Conservation (phyloP, 176 grass and related monocot species). For the Cymbopogon citratus region DNA sequence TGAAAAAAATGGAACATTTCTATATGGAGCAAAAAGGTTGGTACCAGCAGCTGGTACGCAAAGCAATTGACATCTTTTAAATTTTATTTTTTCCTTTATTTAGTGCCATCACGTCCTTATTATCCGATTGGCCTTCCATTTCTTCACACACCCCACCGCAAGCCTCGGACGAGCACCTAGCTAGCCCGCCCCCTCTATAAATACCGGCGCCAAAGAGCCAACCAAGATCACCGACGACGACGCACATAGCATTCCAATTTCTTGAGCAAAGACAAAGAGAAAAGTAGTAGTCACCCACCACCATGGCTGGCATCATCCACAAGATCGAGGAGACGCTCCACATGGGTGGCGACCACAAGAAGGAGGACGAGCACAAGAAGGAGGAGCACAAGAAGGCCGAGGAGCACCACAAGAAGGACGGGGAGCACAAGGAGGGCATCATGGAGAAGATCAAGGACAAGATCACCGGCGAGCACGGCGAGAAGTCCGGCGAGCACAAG, state of each 20-base stretch:
- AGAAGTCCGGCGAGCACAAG: slow-evolving; percentile 46
- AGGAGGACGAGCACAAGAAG: slow-evolving; percentile 60
- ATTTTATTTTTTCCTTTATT: background rate
- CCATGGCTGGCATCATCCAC: slow-evolving; percentile 84
- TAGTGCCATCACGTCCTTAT: slow-evolving; percentile 13
- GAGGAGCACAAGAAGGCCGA: slow-evolving; percentile 48
- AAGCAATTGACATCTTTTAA: background rate
- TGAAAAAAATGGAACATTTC: background rate
- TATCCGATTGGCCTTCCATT: slow-evolving; percentile 32
- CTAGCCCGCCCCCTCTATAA: slow-evolving; percentile 27
- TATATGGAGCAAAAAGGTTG: background rate
- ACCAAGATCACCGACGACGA: slow-evolving; percentile 17
- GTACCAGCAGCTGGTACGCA: background rate
- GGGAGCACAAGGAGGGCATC: slow-evolving; percentile 58
- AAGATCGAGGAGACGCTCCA: slow-evolving; percentile 89
- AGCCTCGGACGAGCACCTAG: slow-evolving; percentile 16
- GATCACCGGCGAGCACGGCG: slow-evolving; percentile 54
- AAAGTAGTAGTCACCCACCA: background rate
- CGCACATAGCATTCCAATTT: background rate
- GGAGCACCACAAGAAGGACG: slow-evolving; percentile 46
- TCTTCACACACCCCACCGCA: slow-evolving; percentile 10
- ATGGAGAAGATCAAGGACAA: slow-evolving; percentile 90
- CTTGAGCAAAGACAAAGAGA: background rate
- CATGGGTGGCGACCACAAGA: slow-evolving; percentile 72
- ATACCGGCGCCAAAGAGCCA: background rate